Evolutionary conservation across 768 basidiomycete genomes (phyloP).

Genomic region (Bullera alba): DNA sequence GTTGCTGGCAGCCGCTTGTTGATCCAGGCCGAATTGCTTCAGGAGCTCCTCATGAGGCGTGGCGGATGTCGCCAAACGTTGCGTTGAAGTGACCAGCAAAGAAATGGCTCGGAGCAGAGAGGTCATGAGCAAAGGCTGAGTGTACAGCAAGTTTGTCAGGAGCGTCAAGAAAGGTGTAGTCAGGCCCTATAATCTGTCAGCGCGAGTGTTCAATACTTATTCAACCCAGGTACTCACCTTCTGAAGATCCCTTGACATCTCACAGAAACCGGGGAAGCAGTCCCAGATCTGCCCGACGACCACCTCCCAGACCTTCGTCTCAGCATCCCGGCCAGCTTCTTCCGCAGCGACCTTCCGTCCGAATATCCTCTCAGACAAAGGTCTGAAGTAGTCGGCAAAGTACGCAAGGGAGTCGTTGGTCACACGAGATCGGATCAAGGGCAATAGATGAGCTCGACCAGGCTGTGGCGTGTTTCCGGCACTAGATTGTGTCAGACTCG

Average conservation of each 20-base stretch:
- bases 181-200: constrained; percentile 54
- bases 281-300: constrained; percentile 90
- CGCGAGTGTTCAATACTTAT: background rate
- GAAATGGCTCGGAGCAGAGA: constrained; percentile 75
- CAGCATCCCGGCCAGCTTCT: constrained; percentile 54
- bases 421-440: constrained; percentile 66
- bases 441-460: constrained; percentile 85
- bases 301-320: constrained; percentile 93
- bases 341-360: constrained; percentile 75
- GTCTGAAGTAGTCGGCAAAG: constrained; percentile 85
- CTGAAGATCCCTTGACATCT: constrained; percentile 65
- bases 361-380: constrained; percentile 88
- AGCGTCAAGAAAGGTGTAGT: constrained; percentile 73
- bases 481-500: constrained; percentile 9
- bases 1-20: constrained; percentile 60
- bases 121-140: constrained; percentile 73
- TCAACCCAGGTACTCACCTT: constrained; percentile 50
- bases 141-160: constrained; percentile 88
- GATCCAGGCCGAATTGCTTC: constrained; percentile 52
- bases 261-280: constrained; percentile 84
- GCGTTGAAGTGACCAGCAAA: constrained; percentile 72
- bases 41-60: constrained; percentile 46
- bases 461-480: constrained; percentile 55
- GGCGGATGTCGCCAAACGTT: constrained; percentile 51
- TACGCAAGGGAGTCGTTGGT: constrained; percentile 72